phyloP scores from a whole-genome alignment of 768 basidiomycete species.

The Tricholoma terreum region DNA sequence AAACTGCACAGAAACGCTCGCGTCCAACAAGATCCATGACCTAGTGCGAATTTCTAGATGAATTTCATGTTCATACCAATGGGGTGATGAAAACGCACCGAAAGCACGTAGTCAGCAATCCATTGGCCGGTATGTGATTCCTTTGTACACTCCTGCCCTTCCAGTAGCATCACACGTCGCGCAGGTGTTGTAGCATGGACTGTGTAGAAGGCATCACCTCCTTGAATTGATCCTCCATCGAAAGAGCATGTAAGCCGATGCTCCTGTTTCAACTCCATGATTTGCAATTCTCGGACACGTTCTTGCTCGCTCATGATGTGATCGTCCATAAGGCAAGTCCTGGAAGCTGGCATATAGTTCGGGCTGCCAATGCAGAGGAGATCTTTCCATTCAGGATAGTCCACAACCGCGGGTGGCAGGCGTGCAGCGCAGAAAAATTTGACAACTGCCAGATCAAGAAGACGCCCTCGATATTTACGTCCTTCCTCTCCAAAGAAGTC shows the following conservation, averaged over 20 bases:
- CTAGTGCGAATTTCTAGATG: constrained; percentile 2
- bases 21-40: constrained; percentile 14
- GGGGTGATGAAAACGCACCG: constrained; percentile 7
- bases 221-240: constrained; percentile 18
- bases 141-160: constrained; percentile 12
- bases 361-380: constrained; percentile 12
- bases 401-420: constrained; percentile 16
- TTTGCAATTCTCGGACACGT: constrained; percentile 12
- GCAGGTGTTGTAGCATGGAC: constrained; percentile 16
- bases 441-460: constrained; percentile 23
- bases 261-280: constrained; percentile 13
- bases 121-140: constrained; percentile 16
- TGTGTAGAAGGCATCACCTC: constrained; percentile 16
- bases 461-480: no score
- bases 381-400: constrained; percentile 22
- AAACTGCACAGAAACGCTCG: constrained; percentile 9
- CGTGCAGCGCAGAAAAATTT: constrained; percentile 20
- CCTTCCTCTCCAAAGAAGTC: constrained; percentile 12
- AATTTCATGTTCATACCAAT: not conserved
- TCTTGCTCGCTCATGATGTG: constrained; percentile 23
- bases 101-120: constrained; percentile 12
- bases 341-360: constrained; percentile 20
- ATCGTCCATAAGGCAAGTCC: constrained; percentile 18
- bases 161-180: constrained; percentile 11
- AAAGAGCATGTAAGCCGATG: constrained; percentile 19